Evolutionary conservation across 1,284 basidiomycete genomes (phyloP).

Genomic region (Apiotrichum gamsii): DNA sequence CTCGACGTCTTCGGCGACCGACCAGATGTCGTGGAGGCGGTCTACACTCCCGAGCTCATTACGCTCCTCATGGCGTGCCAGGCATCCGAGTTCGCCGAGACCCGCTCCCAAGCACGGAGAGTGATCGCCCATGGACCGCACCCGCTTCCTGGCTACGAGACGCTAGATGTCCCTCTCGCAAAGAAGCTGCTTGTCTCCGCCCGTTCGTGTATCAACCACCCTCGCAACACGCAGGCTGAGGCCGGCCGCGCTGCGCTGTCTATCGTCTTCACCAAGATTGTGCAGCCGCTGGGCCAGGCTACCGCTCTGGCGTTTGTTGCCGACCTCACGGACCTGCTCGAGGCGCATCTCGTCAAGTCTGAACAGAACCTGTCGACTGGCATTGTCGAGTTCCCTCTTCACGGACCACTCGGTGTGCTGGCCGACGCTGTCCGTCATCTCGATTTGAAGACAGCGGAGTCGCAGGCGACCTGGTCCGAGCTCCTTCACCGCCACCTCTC

Average conservation of each 20-base stretch:
- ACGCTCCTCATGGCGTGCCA: slow-evolving; percentile 39
- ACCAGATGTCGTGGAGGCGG: background rate
- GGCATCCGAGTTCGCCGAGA: slow-evolving; percentile 42
- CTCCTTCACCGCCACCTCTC: slow-evolving; percentile 24
- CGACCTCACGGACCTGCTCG: slow-evolving; percentile 24
- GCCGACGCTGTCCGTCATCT: slow-evolving; percentile 23
- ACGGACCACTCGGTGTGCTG: slow-evolving; percentile 38
- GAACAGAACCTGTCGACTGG: slow-evolving; percentile 33
- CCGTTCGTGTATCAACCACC: slow-evolving; percentile 31
- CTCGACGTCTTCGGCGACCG: slow-evolving; percentile 29
- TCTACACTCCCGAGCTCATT: slow-evolving; percentile 34
- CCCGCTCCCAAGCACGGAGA: slow-evolving; percentile 27
- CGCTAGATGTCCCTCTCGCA: slow-evolving; percentile 9
- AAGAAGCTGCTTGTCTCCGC: slow-evolving; percentile 25
- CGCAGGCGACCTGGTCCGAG: slow-evolving; percentile 20
- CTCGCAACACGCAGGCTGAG: slow-evolving; percentile 44
- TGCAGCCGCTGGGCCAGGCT: slow-evolving; percentile 11
- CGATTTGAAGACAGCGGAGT: slow-evolving; percentile 7
- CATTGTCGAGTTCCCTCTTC: slow-evolving; percentile 36
- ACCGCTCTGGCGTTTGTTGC: slow-evolving; percentile 22
- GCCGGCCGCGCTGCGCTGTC: slow-evolving; percentile 40
- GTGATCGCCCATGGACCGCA: slow-evolving; percentile 36
- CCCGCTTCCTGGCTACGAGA: slow-evolving; percentile 36
- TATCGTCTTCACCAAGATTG: slow-evolving; percentile 34
- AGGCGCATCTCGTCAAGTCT: slow-evolving; percentile 20